phyloP scores from a whole-genome alignment of 228 moss, liverwort and hornwort genomes.

The Sphagnum magellanicum region DNA sequence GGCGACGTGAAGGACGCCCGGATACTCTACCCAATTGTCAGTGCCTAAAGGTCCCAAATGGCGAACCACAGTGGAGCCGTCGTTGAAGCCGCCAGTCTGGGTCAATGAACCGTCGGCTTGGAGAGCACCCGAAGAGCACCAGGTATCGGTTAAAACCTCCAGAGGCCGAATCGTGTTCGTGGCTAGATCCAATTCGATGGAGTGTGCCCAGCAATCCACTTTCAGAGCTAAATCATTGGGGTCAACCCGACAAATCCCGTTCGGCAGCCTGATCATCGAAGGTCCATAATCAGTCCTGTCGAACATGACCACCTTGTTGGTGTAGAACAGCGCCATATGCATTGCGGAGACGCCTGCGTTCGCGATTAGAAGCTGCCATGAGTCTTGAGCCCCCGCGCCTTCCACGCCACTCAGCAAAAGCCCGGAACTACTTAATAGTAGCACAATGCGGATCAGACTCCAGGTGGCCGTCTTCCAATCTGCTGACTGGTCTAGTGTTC shows the following conservation, averaged over 20 bases:
- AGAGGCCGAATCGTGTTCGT: conserved; percentile 17
- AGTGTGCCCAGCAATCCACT: conserved; percentile 37
- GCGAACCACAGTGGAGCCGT: conserved; percentile 31
- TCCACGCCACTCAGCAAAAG: too few species aligned
- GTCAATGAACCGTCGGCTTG: conserved; percentile 21
- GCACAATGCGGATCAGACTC: too few species aligned
- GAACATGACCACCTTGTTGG: conserved; percentile 17
- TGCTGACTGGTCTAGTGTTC: too few species aligned
- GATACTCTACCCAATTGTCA: conserved; percentile 40
- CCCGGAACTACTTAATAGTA: too few species aligned
- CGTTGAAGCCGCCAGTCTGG: conserved; percentile 35
- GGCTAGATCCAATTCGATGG: conserved; percentile 9
- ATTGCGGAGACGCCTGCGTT: conserved; percentile 24
- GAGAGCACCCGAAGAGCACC: conserved; percentile 32
- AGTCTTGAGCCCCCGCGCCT: conserved; percentile 1
- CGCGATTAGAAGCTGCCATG: neutral
- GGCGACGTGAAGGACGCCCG: conserved; percentile 13
- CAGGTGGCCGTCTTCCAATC: too few species aligned
- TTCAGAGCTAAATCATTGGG: conserved; percentile 11
- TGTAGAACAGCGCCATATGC: conserved; percentile 12
- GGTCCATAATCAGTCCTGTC: conserved; percentile 30
- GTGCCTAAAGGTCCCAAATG: conserved; percentile 23
- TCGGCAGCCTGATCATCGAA: conserved; percentile 6
- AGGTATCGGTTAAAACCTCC: conserved; percentile 17
- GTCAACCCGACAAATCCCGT: conserved; percentile 32